A percentile compares a stretch with the other conserved stretches of the same genome.
Conservation (phyloP, 352 stramenopile genomes). For the Phytopythium mirpurense region DNA sequence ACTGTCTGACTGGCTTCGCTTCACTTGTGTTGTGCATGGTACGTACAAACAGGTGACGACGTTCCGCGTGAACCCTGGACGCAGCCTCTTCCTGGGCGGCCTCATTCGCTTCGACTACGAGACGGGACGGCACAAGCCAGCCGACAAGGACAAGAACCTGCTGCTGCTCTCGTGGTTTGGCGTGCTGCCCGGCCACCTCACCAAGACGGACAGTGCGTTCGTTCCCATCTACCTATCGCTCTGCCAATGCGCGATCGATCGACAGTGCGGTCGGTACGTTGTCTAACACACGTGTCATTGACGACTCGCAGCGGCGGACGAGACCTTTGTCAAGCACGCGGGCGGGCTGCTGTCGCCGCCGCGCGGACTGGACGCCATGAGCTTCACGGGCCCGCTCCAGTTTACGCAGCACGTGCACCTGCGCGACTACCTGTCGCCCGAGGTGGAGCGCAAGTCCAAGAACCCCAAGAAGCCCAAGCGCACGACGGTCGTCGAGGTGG, state of each 20-base stretch:
- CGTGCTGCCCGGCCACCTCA: conserved; percentile 78
- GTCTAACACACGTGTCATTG: too few relatives aligned
- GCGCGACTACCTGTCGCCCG: conserved; percentile 63
- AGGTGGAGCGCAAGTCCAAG: conserved; percentile 65
- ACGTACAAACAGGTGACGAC: conserved; percentile 39
- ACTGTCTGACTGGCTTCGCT: neutral
- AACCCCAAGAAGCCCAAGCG: conserved; percentile 71
- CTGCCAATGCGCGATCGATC: conserved; percentile 2
- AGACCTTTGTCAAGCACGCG: conserved; percentile 77
- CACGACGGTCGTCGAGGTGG: conserved; percentile 72
- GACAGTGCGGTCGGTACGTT: too few relatives aligned
- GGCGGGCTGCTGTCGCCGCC: conserved; percentile 73
- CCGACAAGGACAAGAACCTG: conserved; percentile 50
- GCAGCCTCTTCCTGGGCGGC: conserved; percentile 73
- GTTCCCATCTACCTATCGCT: neutral
- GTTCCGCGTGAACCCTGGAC: conserved; percentile 58
- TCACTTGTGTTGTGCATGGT: too few relatives aligned
- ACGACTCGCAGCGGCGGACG: conserved; percentile 39
- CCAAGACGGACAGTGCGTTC: conserved; percentile 69
- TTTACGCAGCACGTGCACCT: conserved; percentile 53
- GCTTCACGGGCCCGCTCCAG: conserved; percentile 60
- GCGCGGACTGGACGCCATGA: conserved; percentile 70
- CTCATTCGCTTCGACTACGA: conserved; percentile 79
- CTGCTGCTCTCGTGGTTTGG: conserved; percentile 78
- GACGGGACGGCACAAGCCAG: conserved; percentile 13